A percentile compares a stretch with the other conserved stretches of the same genome.
These are phyloP conservation scores for Jatropha podagrica DNA, from an alignment of 441 rosid genomes.

Conservation along the genomic window DNA sequence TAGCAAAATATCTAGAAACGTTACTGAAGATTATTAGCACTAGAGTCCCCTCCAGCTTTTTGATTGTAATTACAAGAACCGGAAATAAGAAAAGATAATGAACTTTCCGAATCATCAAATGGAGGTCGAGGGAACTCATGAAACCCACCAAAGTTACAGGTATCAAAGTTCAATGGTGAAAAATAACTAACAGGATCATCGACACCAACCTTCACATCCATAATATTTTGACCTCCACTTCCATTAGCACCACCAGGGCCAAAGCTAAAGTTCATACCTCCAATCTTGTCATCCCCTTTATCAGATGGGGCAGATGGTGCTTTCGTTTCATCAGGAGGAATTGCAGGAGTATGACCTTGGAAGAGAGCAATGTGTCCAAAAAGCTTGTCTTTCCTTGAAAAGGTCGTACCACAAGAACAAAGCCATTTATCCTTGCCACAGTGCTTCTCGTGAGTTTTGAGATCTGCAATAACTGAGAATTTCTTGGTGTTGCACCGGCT, in stretches of 20 bases:
- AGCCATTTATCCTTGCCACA: constrained; percentile 97
- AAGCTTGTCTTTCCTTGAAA: constrained; percentile 95
- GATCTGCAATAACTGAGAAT: constrained; percentile 88
- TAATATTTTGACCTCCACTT: constrained; percentile 31
- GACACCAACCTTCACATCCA: constrained; percentile 51
- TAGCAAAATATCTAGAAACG: constrained; percentile 9
- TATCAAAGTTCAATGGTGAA: constrained; percentile 73
- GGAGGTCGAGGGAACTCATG: constrained; percentile 78
- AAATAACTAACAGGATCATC: constrained; percentile 55
- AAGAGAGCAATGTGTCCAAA: constrained; percentile 89
- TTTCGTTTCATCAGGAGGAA: constrained; percentile 68
- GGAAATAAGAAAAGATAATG: constrained; percentile 67
- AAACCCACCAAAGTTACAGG: constrained; percentile 72
- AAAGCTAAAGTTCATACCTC: constrained; percentile 41
- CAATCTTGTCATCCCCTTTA: constrained; percentile 41
- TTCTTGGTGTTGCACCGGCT: constrained; percentile 92
- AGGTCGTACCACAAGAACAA: constrained; percentile 93
- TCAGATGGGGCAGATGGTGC: constrained; percentile 36
- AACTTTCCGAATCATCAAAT: constrained; percentile 75
- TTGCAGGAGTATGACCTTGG: constrained; percentile 97
- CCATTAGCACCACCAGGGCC: constrained; percentile 32
- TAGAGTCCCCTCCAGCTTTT: constrained; percentile 46
- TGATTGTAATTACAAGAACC: constrained; percentile 64
- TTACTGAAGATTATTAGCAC: constrained; percentile 31
- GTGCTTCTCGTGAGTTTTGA: constrained; percentile 97